These are phyloP conservation scores for Tuber calosporum DNA, from an alignment of 495 filamentous ascomycete genomes.

Conservation along the genomic window DNA sequence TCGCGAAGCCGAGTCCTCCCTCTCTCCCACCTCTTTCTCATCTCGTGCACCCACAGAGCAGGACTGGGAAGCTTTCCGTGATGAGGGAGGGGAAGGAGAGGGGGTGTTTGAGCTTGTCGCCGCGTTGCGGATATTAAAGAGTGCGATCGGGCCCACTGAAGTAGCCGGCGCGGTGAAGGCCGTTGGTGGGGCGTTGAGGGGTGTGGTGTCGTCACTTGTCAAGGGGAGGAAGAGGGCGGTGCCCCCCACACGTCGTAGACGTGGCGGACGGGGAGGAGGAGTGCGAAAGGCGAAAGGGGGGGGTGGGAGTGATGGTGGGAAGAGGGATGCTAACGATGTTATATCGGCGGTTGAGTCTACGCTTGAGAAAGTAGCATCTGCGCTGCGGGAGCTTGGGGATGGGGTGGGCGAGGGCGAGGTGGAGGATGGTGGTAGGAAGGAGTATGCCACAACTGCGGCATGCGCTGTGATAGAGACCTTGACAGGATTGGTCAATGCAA, in stretches of 20 bases:
- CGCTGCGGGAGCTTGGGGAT: slow-evolving; percentile 6
- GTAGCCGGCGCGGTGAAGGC: not conserved
- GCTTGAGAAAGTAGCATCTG: slow-evolving; percentile 11
- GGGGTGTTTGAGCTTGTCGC: not conserved
- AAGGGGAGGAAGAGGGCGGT: not conserved
- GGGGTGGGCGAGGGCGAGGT: not conserved
- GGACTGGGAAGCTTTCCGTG: not conserved
- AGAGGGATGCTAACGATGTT: not conserved
- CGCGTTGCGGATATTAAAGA: not conserved
- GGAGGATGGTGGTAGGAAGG: not conserved
- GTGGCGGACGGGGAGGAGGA: not conserved
- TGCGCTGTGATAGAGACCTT: slow-evolving; percentile 20
- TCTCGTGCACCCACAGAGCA: not conserved
- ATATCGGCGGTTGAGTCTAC: not conserved
- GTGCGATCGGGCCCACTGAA: not conserved
- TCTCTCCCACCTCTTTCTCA: not conserved
- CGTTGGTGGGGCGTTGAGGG: not conserved
- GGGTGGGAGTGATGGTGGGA: not conserved
- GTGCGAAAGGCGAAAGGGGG: not conserved
- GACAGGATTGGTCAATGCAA: slow-evolving; percentile 11
- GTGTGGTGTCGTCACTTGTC: not conserved
- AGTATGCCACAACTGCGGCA: slow-evolving; percentile 16
- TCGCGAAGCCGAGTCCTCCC: slow-evolving; percentile 8
- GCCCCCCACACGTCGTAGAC: not conserved
- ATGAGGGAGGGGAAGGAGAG: not conserved